A percentile compares a stretch with the other conserved stretches of the same genome.
Evolutionary conservation across 2,329 filamentous ascomycete genomes (phyloP).

Genomic region (Albophoma yamanashiensis): DNA sequence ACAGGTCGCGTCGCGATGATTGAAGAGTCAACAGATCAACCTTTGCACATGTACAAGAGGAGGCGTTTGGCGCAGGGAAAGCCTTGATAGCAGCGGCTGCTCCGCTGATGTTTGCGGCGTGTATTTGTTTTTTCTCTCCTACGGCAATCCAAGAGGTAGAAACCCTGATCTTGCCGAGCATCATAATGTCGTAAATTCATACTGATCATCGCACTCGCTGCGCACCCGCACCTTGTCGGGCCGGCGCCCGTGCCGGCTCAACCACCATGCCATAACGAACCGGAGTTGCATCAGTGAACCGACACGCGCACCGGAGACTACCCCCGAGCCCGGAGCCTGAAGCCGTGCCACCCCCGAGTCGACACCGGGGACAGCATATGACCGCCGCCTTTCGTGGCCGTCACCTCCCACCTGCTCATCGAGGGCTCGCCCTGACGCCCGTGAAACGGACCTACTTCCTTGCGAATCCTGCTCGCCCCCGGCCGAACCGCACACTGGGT

Average conservation of each 20-base stretch:
- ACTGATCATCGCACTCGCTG: constrained; percentile 14
- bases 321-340: too few relatives aligned
- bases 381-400: too few relatives aligned
- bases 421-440: too few relatives aligned
- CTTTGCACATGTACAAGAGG: not conserved
- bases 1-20: not conserved
- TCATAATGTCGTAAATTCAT: constrained; percentile 18
- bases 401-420: too few relatives aligned
- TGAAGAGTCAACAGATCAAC: not conserved
- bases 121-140: not conserved
- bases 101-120: not conserved
- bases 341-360: too few relatives aligned
- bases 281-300: too few relatives aligned
- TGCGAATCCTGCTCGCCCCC: constrained; percentile 42
- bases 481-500: constrained; percentile 53
- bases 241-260: too few relatives aligned
- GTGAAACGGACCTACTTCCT: constrained; percentile 26
- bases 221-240: too few relatives aligned
- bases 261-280: too few relatives aligned
- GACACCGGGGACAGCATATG: too few relatives aligned
- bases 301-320: too few relatives aligned
- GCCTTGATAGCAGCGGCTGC: not conserved
- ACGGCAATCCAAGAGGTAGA: constrained; percentile 19
- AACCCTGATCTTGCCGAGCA: constrained; percentile 20
- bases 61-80: not conserved